Percentiles rank a stretch among this genome's conserved stretches.
Conservation (phyloP, 1,139 yeast genomes). For the Geotrichum carabidarum region DNA sequence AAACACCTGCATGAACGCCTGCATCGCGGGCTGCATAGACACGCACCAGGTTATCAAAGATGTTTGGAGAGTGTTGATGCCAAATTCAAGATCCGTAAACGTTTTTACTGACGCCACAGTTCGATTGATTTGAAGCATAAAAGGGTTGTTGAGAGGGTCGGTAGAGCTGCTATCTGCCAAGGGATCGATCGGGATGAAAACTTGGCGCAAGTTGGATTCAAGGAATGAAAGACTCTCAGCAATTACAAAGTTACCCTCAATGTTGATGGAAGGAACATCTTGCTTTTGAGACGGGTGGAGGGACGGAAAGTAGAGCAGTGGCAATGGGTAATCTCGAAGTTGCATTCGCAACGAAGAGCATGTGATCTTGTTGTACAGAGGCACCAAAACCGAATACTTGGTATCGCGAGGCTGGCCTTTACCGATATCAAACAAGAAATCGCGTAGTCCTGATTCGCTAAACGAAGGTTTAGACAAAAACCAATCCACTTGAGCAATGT, state of each 20-base stretch:
- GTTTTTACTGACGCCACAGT: slow-evolving; percentile 74
- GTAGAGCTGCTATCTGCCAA: slow-evolving; percentile 21
- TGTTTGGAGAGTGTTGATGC: slow-evolving; percentile 52
- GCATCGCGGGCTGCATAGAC: slow-evolving; percentile 77
- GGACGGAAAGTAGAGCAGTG: slow-evolving; percentile 44
- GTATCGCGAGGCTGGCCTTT: slow-evolving; percentile 77
- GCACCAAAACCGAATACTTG: slow-evolving; percentile 61
- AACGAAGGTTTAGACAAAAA: slow-evolving; percentile 53
- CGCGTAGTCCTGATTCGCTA: slow-evolving; percentile 48
- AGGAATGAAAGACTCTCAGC: slow-evolving; percentile 49
- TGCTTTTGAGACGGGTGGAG: slow-evolving; percentile 37
- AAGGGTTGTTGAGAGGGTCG: slow-evolving; percentile 35
- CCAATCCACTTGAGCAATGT: slow-evolving; percentile 55
- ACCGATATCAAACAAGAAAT: slow-evolving; percentile 65
- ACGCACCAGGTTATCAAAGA: slow-evolving; percentile 83
- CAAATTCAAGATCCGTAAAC: slow-evolving; percentile 56
- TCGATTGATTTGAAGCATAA: slow-evolving; percentile 63
- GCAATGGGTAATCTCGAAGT: slow-evolving; percentile 66
- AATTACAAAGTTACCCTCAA: slow-evolving; percentile 51
- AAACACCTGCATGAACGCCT: slow-evolving; percentile 71
- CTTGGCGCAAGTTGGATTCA: slow-evolving; percentile 50
- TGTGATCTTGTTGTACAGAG: slow-evolving; percentile 49
- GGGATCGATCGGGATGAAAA: slow-evolving; percentile 61
- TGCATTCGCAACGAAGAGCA: slow-evolving; percentile 52
- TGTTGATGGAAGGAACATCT: slow-evolving; percentile 31